Evolutionary conservation across 2,329 filamentous ascomycete species (phyloP), one percentile per base, ranked within the genome.

Genomic region (Calonectria pteridis): DNA sequence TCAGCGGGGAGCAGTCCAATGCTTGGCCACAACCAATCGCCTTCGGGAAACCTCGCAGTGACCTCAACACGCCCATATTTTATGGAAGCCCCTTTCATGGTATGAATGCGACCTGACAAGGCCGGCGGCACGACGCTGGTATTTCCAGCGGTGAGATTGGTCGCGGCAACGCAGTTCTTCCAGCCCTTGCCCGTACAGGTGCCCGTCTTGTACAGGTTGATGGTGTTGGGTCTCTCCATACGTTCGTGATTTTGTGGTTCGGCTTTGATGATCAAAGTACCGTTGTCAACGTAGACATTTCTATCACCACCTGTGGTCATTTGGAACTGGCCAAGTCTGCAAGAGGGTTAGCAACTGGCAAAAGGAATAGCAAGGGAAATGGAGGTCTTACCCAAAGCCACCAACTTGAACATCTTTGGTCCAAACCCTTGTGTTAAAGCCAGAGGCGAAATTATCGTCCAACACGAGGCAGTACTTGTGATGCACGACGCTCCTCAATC

Each of bases 21-120:
- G n/a, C 94, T 94, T 2, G 95, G 95, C 95, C 95, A 97, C 14
- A 97, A 89, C 95, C 95, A 97, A 85, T 97, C 94, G 68, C 95
- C 95, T 62, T 87, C 84, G 6, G 95, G 94, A 33, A 97, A 86
- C 84, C 93, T 93, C 31, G 95, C 95, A 1, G 89, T 92, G 6
- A 97, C 94, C 82, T 97, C 94, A 67, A 97, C 89, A 53, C 94
- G 93, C 62, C 95, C 95, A 82, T 94, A 97, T 84, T 92, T 94
- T 87, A 97, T 94, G 20, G 86, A 89, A 9, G 91, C 91, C 20
- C 93, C 91, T 53, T 90, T 90, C 81, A 91, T 93, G 71, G 94
- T 96, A 85, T 93, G 93, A 85, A 97, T 91, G 74, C 95, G 93
- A 9, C 91, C 95, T 1, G 95, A 96, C 78, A 91, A 93, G 75